Conservation (phyloP, 2,329 filamentous ascomycete species). For the Penicillium sp. region DNA sequence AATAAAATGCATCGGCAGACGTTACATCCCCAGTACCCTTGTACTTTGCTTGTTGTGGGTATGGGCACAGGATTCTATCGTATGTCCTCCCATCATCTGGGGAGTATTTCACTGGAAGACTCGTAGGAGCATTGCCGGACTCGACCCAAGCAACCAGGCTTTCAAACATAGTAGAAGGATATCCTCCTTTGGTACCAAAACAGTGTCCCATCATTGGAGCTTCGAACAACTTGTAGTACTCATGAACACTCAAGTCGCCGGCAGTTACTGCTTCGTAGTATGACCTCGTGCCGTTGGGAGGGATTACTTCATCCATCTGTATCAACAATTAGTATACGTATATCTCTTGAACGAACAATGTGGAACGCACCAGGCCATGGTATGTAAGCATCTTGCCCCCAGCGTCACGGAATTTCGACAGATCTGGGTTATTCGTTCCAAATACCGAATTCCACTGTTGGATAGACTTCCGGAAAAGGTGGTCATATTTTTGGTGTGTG, state of each 20-base stretch:
- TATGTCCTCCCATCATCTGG: background rate
- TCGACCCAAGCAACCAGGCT: slow-evolving; percentile 13
- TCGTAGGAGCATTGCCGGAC: slow-evolving; percentile 7
- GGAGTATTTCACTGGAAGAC: background rate
- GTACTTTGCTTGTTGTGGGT: background rate
- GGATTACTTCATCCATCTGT: background rate
- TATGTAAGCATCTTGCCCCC: slow-evolving; percentile 45
- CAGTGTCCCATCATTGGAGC: slow-evolving; percentile 38
- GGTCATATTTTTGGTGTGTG: background rate
- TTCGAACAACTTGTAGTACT: slow-evolving; percentile 38
- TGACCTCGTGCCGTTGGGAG: background rate
- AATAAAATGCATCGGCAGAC: slow-evolving; percentile 58
- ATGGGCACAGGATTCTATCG: background rate
- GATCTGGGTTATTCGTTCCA: slow-evolving; percentile 35
- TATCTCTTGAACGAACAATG: background rate
- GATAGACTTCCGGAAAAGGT: slow-evolving; percentile 7
- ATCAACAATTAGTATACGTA: background rate
- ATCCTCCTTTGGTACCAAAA: slow-evolving; percentile 21
- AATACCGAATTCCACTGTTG: slow-evolving; percentile 34
- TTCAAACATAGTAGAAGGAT: slow-evolving; percentile 2
- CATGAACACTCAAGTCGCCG: slow-evolving; percentile 20
- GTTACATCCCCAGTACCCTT: slow-evolving; percentile 26
- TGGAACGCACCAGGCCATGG: slow-evolving; percentile 39
- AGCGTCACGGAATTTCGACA: slow-evolving; percentile 31
- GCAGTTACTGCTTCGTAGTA: background rate